phyloP scores from a whole-genome alignment of 768 basidiomycete species.

The Boletus edulis region DNA sequence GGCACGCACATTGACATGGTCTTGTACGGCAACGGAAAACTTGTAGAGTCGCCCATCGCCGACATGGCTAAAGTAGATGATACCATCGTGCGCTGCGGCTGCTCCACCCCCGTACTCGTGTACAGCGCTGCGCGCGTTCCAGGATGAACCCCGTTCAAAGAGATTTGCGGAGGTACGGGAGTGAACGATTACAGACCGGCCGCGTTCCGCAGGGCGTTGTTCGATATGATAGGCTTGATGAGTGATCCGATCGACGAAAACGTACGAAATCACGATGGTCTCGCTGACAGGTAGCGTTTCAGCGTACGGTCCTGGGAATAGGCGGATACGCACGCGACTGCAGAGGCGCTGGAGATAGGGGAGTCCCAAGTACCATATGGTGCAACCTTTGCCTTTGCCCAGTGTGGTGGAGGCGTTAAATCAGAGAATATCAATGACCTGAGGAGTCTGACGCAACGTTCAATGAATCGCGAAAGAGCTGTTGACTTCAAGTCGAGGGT shows the following conservation, averaged over 20 bases:
- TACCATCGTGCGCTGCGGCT: neutral
- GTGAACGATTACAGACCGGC: neutral
- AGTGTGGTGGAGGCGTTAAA: neutral
- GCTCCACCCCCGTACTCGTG: slow-evolving; percentile 1
- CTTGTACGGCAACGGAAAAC: neutral
- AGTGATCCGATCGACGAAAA: neutral
- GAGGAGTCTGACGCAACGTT: no score
- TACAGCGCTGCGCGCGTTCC: neutral
- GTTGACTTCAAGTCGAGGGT: no score
- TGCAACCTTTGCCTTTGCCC: neutral
- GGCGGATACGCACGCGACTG: neutral
- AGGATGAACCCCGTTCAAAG: neutral
- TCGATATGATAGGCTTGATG: neutral
- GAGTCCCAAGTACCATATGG: slow-evolving; percentile 1
- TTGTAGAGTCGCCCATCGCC: neutral
- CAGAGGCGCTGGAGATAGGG: neutral
- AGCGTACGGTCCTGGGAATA: neutral
- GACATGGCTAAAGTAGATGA: neutral
- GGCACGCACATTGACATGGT: neutral
- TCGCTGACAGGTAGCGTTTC: neutral
- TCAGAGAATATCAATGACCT: neutral
- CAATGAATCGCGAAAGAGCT: no score
- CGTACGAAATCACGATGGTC: neutral
- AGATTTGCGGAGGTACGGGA: neutral
- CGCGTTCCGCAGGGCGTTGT: neutral